phyloP scores from a whole-genome alignment of 805 yeast species.

The Pichia deserticola region DNA sequence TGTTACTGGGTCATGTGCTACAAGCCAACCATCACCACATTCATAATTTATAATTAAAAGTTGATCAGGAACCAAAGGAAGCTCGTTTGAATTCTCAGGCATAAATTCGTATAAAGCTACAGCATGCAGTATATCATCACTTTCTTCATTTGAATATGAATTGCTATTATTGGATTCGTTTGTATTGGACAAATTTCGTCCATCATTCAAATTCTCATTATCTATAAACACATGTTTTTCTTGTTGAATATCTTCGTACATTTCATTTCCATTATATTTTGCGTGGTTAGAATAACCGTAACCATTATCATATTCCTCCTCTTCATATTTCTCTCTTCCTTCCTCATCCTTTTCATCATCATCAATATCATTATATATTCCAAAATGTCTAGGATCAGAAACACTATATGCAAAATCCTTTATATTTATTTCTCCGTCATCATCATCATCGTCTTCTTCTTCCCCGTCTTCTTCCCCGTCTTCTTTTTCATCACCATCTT shows the following conservation, averaged over 20 bases:
- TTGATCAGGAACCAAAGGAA: slow-evolving; percentile 73
- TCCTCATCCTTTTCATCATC: slow-evolving; percentile 20
- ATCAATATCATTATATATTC: slow-evolving; percentile 24
- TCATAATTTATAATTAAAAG: slow-evolving; percentile 77
- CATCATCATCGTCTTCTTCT: background rate
- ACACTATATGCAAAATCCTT: slow-evolving; percentile 79
- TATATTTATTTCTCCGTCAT: slow-evolving; percentile 19
- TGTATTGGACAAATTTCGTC: background rate
- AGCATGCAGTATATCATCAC: slow-evolving; percentile 37
- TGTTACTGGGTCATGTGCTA: slow-evolving; percentile 70
- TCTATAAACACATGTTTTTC: no score
- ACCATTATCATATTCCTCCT: background rate
- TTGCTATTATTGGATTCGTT: background rate
- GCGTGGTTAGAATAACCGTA: background rate
- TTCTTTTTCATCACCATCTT: background rate
- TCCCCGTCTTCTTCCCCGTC: background rate
- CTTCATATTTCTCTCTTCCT: slow-evolving; percentile 11
- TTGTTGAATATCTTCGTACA: no score
- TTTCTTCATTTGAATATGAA: background rate
- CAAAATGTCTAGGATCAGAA: slow-evolving; percentile 64
- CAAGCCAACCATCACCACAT: slow-evolving; percentile 98
- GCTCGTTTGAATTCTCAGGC: slow-evolving; percentile 94
- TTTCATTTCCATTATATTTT: no score
- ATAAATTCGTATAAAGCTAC: slow-evolving; percentile 81
- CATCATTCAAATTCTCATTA: background rate